Base-by-base conservation (phyloP, 2,329 filamentous ascomycete genomes). In the Ascocoryne sarcoides region DNA sequence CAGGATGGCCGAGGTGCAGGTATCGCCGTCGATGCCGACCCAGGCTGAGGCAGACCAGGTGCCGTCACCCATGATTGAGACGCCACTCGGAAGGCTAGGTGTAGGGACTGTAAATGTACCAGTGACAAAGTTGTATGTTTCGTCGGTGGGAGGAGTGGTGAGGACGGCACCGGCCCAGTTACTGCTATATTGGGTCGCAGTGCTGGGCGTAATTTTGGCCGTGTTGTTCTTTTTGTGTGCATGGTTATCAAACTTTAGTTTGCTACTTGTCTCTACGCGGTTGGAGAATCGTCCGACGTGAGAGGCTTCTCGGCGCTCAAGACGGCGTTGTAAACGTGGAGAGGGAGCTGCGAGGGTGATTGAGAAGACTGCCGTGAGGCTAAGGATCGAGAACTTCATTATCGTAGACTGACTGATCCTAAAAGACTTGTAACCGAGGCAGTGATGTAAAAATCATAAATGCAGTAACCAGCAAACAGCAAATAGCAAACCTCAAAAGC, bases 21-120 rank as follows among this genome's bases (percentile, higher is more conserved):
- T 74, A 49, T 76, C 71, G 10, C 75, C 75, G 44, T 79, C 75
- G 41, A 79, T 78, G 17, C 75, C 75, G 7, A 79, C 73, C 75
- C 73, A 78, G 9, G 71, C 72, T 2, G 69, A 68, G 16, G 67
- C 69, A 34, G 67, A 66, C 49, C 71, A 45, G 4, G 34, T 31
- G 23, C 44, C 44, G 18, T 40, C 34, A 7, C 23, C 23, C 7
- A 26, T 7, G 12, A 7, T 26, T 18, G 42, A 23, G 16, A 41
- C 36, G 7, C 57, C 55, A 10, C 47, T 47, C 5, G 59, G 54
- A 31, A 52, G 43, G 7, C 37, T 45, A 14, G 59, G 58, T 0
- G 49, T 58, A 0, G 62, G 62, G 4, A 65, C 54, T 4, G 57
- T 64, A 50, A 64, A 59, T 17, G 54, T 60, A 15, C 57, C 63